Conservation (phyloP, 148 eudicot species). For the Arctostaphylos glauca region DNA sequence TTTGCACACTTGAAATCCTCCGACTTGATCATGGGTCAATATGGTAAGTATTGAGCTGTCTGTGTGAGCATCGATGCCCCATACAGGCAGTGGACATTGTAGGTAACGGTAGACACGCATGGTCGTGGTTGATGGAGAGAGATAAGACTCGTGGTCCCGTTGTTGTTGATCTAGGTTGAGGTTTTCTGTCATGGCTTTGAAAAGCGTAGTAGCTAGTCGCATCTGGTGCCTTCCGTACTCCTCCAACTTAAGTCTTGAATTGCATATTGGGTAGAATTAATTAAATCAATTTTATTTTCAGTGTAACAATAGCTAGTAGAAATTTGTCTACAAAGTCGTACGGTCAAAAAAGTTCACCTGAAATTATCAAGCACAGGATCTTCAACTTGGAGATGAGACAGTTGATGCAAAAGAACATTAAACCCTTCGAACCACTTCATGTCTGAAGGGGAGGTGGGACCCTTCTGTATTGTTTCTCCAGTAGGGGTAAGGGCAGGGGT, state of each 20-base stretch:
- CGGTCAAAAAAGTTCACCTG: slow-evolving; percentile 28
- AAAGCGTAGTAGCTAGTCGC: slow-evolving; percentile 41
- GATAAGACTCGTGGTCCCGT: background rate
- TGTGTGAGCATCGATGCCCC: slow-evolving; percentile 58
- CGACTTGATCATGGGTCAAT: slow-evolving; percentile 56
- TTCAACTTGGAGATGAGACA: slow-evolving; percentile 15
- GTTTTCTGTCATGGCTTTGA: slow-evolving; percentile 35
- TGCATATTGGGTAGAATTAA: background rate
- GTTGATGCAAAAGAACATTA: slow-evolving; percentile 36
- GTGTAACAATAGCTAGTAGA: too few species aligned
- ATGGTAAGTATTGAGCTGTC: slow-evolving; percentile 73
- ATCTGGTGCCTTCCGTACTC: slow-evolving; percentile 55
- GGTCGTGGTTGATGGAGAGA: background rate
- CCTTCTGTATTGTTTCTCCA: slow-evolving; percentile 33
- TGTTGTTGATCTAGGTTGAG: slow-evolving; percentile 17
- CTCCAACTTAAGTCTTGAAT: slow-evolving; percentile 41
- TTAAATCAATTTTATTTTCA: too few species aligned
- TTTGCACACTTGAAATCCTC: slow-evolving; percentile 62
- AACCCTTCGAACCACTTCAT: slow-evolving; percentile 70
- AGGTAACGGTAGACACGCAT: background rate
- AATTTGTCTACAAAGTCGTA: too few species aligned
- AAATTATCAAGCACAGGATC: slow-evolving; percentile 41
- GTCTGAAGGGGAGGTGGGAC: background rate
- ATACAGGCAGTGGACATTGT: background rate
- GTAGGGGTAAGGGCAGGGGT: slow-evolving; percentile 52